These are phyloP conservation scores for Lactarius deliciosus DNA, from an alignment of 768 basidiomycete genomes.

Conservation along the genomic window DNA sequence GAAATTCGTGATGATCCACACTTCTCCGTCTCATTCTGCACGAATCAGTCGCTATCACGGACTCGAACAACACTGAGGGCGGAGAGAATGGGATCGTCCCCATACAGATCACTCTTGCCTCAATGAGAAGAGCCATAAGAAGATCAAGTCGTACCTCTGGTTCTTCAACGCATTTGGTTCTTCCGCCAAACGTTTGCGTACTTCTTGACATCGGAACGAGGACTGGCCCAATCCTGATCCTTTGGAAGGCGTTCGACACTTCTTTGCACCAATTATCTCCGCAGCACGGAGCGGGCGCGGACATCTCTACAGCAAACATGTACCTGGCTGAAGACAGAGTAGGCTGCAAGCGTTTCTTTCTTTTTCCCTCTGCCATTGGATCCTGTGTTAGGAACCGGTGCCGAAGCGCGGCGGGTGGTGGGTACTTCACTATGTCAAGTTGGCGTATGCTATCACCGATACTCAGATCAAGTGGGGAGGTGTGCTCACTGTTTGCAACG, in stretches of 20 bases:
- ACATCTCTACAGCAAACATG: constrained; percentile 96
- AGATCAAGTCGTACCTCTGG: constrained; percentile 94
- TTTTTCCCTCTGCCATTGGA: constrained; percentile 40
- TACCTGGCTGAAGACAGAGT: constrained; percentile 79
- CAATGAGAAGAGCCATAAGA: constrained; percentile 93
- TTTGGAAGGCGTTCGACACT: constrained; percentile 70
- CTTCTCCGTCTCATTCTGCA: background rate
- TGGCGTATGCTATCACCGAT: constrained; percentile 83
- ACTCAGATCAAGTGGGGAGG: constrained; percentile 76
- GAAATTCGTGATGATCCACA: background rate
- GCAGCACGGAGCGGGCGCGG: constrained; percentile 61
- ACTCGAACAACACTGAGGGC: constrained; percentile 78
- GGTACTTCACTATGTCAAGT: constrained; percentile 96
- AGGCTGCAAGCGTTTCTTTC: background rate
- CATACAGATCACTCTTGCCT: constrained; percentile 88
- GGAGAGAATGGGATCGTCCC: constrained; percentile 80
- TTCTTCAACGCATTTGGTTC: constrained; percentile 90
- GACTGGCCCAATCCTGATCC: constrained; percentile 82
- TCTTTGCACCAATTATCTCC: background rate
- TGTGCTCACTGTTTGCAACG: background rate
- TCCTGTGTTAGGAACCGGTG: constrained; percentile 96
- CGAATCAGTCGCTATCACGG: constrained; percentile 69
- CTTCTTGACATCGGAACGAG: constrained; percentile 85
- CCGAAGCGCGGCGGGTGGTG: constrained; percentile 82
- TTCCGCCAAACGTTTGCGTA: constrained; percentile 88